Evolutionary conservation across 495 filamentous ascomycete genomes (phyloP), one percentile per base, ranked within the genome.

Genomic region (Amorphotheca resinae): DNA sequence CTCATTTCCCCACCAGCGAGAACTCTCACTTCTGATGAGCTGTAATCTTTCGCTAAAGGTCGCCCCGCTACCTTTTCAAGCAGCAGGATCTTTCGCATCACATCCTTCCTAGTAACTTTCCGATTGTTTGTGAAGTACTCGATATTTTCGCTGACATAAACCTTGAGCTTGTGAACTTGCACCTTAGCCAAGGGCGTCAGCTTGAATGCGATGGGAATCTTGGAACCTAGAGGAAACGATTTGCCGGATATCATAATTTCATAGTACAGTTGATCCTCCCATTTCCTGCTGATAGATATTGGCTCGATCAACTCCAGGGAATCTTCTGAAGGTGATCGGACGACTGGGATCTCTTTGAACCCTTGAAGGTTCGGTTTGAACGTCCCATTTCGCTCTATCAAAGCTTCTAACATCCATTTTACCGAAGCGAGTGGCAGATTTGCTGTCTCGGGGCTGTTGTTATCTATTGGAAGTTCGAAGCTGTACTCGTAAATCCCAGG

Each of bases 231-330:
- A 2, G 91, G 87, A 54, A 98, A 98, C 1, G 89, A 94, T 75
- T 98, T 98, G 39, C 93, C 91, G 2, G 89, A 95, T 47, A 98
- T 95, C 52, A 96, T 84, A 46, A 98, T 98, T 53, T 98, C 91
- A 61, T 98, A 98, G 54, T 95, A 88, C 23, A 98, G 72, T 55
- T 98, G 91, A 54, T 98, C 93, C 54, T 98, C 91, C 91, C 91
- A 98, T 43, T 87, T 88, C 18, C 91, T 71, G 41, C 84, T 95
- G 53, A 98, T 96, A 16, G 89, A 89, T 59, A 98, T 98, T 11
- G 91, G 91, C 56, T 98, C 91, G 20, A 88, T 77, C 60, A 87
- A 84, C 56, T 98, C 93, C 38, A 96, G 65, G 3, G 89, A 96
- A 37, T 87, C 75, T 64, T 96, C 87, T 14, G 89, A 79, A 0